A percentile compares a stretch with the other conserved stretches of the same genome.
Conservation (phyloP, 768 basidiomycete species). For the Obba rivulosa region DNA sequence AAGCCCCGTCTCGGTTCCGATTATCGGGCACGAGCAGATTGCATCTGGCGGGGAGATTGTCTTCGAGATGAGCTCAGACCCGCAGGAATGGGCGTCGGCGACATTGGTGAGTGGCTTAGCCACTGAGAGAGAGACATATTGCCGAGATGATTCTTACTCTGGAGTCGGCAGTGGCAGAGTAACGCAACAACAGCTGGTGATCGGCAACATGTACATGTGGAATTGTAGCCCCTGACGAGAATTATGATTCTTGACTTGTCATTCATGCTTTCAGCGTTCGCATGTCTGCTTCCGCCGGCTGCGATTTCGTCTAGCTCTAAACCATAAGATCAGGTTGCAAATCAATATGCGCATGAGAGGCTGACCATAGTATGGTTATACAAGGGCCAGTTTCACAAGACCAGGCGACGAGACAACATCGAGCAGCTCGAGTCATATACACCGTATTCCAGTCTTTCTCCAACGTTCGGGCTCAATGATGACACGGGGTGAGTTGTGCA, state of each 20-base stretch:
- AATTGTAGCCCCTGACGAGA: background rate
- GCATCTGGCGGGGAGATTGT: conserved; percentile 47
- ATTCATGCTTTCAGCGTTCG: background rate
- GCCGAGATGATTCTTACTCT: background rate
- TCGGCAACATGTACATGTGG: background rate
- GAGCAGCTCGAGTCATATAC: no score
- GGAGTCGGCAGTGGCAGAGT: background rate
- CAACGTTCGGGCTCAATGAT: no score
- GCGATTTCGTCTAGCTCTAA: no score
- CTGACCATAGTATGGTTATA: no score
- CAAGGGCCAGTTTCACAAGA: no score
- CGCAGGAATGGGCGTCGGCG: conserved; percentile 38
- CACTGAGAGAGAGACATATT: background rate
- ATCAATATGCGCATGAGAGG: no score
- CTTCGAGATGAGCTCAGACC: conserved; percentile 60
- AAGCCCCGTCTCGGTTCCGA: conserved; percentile 31
- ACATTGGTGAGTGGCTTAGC: conserved; percentile 16
- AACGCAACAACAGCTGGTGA: background rate
- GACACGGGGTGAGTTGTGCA: no score
- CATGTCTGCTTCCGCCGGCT: background rate
- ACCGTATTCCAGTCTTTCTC: no score
- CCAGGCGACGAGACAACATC: no score
- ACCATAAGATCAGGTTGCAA: no score
- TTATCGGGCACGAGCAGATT: conserved; percentile 62
- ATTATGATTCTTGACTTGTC: background rate